Base-by-base conservation (phyloP, 768 basidiomycete genomes). In the Macrolepiota fuliginosa region DNA sequence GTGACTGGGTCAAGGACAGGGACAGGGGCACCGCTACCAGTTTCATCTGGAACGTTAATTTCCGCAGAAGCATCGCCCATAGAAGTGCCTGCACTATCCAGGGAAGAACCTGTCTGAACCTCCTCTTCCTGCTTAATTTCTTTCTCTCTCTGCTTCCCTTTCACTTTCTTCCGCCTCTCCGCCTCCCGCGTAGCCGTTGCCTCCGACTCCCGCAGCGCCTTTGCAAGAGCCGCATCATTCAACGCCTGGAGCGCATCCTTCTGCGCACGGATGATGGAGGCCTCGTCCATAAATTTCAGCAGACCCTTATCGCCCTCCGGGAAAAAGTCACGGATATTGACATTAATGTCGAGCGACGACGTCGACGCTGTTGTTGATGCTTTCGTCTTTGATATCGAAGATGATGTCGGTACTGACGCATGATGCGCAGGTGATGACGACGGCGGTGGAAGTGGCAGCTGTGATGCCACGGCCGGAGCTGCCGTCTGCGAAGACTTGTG, bases 241-340 rank as follows among this genome's bases (percentile, higher is more conserved):
- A 68, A 68, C 15, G 68, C 71, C 59, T 71, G 68, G 25, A 73
- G 65, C 29, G 73, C 73, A 15, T 70, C 67, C 10, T 66, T 56
- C 63, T 75, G 74, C 0, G 71, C 71, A 7, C 67, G 54, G 40
- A 75, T 62, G 58, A 71, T 73, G 0, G 69, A 65, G n/a, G 60
- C 67, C 60, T 71, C 69, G 63, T 73, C 71, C 52, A 69, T 54
- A 9, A 62, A 55, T 51, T 68, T 64, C 36, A 58, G 63, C 19
- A 67, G 29, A 24, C 40, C 63, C 4, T 63, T 63, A 35, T 71
- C 66, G 11, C 68, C 66, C 56, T 71, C 70, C 2, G 61, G 56
- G 27, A 68, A 63, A 61, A 67, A 67, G 49, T 69, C 68, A 29
- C 67, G 66, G 55, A 70, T 59, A 50, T 59, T 63, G 59, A 62